A percentile compares a stretch with the other conserved stretches of the same genome.
phyloP scores from a whole-genome alignment of 495 filamentous ascomycete genomes.

The Penicillium goetzii region DNA sequence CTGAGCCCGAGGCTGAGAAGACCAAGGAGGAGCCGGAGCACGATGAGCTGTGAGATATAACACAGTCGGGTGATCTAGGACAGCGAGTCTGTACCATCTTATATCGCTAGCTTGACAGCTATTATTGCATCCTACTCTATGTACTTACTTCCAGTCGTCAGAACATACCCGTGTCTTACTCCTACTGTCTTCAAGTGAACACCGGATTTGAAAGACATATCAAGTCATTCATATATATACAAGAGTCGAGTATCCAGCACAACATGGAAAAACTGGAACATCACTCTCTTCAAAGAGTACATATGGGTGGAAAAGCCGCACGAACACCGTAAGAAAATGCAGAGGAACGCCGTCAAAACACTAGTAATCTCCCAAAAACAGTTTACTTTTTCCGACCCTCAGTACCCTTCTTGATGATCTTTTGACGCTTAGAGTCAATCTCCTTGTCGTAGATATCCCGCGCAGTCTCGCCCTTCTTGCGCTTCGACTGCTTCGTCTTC shows the following conservation, averaged over 20 bases:
- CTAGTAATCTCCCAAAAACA: constrained; percentile 6
- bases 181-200: constrained; percentile 2
- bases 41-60: constrained; percentile 40
- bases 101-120: neutral
- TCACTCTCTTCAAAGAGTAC: constrained; percentile 21
- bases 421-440: constrained; percentile 53
- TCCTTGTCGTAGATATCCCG: constrained; percentile 53
- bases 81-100: neutral
- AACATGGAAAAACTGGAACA: constrained; percentile 15
- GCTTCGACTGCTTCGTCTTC: constrained; percentile 71
- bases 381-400: constrained; percentile 49
- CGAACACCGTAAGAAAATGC: constrained; percentile 33
- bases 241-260: constrained; percentile 20
- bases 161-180: neutral
- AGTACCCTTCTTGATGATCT: constrained; percentile 56
- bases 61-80: neutral
- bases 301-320: constrained; percentile 18
- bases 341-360: constrained; percentile 26
- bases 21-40: constrained; percentile 43
- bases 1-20: constrained; percentile 47
- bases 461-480: constrained; percentile 75
- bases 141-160: neutral
- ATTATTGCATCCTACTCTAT: neutral
- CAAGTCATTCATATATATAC: constrained; percentile 25
- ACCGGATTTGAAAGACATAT: constrained; percentile 7